These are phyloP conservation scores for Aspergillus persii DNA, from an alignment of 2,329 filamentous ascomycete genomes.

Conservation along the genomic window DNA sequence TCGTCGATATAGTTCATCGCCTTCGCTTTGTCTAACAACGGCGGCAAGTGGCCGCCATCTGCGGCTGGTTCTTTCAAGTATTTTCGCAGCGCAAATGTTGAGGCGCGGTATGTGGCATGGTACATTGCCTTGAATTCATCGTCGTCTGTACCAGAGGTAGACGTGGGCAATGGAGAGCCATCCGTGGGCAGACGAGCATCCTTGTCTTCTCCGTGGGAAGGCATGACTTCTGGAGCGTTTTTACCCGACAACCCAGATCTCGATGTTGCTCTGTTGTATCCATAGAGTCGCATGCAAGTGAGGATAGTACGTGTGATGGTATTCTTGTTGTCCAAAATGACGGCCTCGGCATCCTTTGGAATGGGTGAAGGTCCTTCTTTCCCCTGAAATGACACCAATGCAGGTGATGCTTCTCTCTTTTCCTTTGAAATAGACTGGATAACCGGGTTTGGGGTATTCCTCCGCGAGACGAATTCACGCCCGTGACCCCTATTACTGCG, in stretches of 20 bases:
- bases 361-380: slow-evolving; percentile 15
- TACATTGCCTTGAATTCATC: slow-evolving; percentile 46
- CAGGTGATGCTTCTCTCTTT: slow-evolving; percentile 13
- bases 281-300: slow-evolving; percentile 45
- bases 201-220: slow-evolving; percentile 12
- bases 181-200: slow-evolving; percentile 7
- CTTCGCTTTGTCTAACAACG: slow-evolving; percentile 36
- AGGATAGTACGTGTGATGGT: slow-evolving; percentile 42
- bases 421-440: slow-evolving; percentile 19
- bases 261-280: slow-evolving; percentile 35
- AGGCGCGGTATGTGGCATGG: slow-evolving; percentile 44
- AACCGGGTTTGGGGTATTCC: slow-evolving; percentile 26
- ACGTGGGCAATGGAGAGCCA: slow-evolving; percentile 8
- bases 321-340: slow-evolving; percentile 40
- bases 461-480: slow-evolving; percentile 12
- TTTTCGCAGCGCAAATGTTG: slow-evolving; percentile 42
- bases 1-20: slow-evolving; percentile 44
- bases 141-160: slow-evolving; percentile 27
- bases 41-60: slow-evolving; percentile 9
- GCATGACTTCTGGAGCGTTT: not conserved
- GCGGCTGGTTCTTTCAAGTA: slow-evolving; percentile 31
- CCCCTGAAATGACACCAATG: slow-evolving; percentile 15
- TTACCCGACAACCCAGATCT: slow-evolving; percentile 22
- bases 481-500: slow-evolving; percentile 22
- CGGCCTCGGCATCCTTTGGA: slow-evolving; percentile 27